Conservation (phyloP, 2,329 filamentous ascomycete genomes). For the Penicillium polonicum region DNA sequence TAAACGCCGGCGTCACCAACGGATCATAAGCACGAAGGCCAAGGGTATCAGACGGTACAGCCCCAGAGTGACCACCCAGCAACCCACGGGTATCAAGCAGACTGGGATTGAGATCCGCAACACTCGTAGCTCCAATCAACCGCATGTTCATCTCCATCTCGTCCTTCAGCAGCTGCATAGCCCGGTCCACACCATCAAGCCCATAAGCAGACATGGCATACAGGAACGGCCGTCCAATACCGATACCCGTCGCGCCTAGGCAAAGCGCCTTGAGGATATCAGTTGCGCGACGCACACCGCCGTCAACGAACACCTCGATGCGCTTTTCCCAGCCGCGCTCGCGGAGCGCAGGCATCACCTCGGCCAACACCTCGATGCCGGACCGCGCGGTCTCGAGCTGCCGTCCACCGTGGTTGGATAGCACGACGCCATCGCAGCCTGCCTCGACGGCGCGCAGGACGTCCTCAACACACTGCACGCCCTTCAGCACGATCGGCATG, state of each 20-base stretch:
- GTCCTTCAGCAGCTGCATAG: slow-evolving; percentile 89
- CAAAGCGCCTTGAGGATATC: slow-evolving; percentile 96
- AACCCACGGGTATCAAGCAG: slow-evolving; percentile 77
- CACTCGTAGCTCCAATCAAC: slow-evolving; percentile 72
- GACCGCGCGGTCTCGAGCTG: slow-evolving; percentile 91
- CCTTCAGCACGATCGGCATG: slow-evolving; percentile 96
- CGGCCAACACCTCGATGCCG: slow-evolving; percentile 83
- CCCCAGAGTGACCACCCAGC: slow-evolving; percentile 54
- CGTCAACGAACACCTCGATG: slow-evolving; percentile 88
- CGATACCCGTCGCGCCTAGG: slow-evolving; percentile 85
- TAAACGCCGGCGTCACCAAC: slow-evolving; percentile 49
- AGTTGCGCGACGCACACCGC: slow-evolving; percentile 82
- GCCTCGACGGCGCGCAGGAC: slow-evolving; percentile 80
- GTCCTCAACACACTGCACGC: slow-evolving; percentile 93
- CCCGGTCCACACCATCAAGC: slow-evolving; percentile 78
- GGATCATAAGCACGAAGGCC: slow-evolving; percentile 58
- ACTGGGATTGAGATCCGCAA: slow-evolving; percentile 76
- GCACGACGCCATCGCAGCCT: slow-evolving; percentile 83
- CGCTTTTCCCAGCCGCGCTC: slow-evolving; percentile 69
- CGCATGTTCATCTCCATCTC: slow-evolving; percentile 99
- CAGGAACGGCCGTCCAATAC: slow-evolving; percentile 90
- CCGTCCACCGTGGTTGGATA: slow-evolving; percentile 93
- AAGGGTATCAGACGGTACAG: slow-evolving; percentile 62
- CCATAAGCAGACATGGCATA: slow-evolving; percentile 97
- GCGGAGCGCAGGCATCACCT: slow-evolving; percentile 85